These are phyloP conservation scores for Tolypocladium cylindrosporum DNA, from an alignment of 2,329 filamentous ascomycete species.

Conservation along the genomic window DNA sequence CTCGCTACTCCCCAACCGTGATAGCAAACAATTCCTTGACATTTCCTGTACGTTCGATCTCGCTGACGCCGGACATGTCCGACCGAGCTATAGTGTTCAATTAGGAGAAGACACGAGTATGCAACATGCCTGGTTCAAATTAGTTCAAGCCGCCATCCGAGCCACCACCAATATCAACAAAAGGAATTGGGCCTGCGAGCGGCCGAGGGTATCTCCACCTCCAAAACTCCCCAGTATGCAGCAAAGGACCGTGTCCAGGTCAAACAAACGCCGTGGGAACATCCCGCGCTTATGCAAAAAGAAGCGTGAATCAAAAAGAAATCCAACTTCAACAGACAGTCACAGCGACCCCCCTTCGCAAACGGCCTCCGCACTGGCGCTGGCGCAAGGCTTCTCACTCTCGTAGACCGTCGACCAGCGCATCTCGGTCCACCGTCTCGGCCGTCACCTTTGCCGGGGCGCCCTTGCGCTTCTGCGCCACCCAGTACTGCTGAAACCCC, in stretches of 20 bases:
- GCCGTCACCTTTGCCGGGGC: conserved; percentile 48
- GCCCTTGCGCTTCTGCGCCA: conserved; percentile 37
- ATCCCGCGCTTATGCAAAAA: neutral
- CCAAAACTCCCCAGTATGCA: neutral
- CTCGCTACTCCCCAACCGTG: no score
- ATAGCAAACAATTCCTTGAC: neutral
- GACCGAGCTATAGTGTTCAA: neutral
- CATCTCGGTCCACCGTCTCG: conserved; percentile 46
- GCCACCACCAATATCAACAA: conserved; percentile 4
- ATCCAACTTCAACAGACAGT: neutral
- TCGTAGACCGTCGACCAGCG: conserved; percentile 47
- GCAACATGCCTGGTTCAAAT: neutral
- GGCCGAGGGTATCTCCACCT: neutral
- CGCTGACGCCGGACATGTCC: neutral
- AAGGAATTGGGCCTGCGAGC: neutral
- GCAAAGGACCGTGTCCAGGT: neutral
- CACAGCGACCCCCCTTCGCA: neutral
- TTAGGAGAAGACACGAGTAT: neutral
- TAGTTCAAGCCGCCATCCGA: neutral
- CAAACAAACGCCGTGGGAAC: neutral
- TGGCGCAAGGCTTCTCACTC: conserved; percentile 11
- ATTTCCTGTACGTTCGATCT: neutral
- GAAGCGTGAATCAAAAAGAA: neutral
- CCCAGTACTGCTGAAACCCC: conserved; percentile 54
- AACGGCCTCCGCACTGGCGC: neutral